A percentile compares a stretch with the other conserved stretches of the same genome.
Conservation (phyloP, 768 basidiomycete species). For the Baorangia bicolor region DNA sequence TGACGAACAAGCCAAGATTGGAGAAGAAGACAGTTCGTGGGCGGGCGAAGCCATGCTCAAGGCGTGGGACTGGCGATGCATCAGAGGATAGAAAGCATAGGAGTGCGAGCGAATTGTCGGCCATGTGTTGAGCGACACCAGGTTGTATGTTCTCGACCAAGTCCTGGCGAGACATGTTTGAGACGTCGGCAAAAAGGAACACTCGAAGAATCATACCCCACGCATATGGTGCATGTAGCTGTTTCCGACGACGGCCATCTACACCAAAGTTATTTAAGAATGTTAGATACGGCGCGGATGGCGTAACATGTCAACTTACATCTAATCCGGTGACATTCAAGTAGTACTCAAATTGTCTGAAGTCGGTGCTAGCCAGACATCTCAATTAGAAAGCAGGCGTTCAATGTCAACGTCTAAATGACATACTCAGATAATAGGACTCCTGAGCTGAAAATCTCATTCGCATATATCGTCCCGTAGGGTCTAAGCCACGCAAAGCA, state of each 20-base stretch:
- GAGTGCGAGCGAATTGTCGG: conserved; percentile 80
- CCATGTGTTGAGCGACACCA: conserved; percentile 90
- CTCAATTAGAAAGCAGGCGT: conserved; percentile 11
- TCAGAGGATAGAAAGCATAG: conserved; percentile 70
- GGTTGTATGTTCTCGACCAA: conserved; percentile 79
- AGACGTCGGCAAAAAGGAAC: not conserved
- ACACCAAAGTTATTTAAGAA: conserved; percentile 4
- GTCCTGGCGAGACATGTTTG: conserved; percentile 41
- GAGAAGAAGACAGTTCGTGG: conserved; percentile 80
- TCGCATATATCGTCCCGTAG: conserved; percentile 84
- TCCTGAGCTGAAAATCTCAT: conserved; percentile 91
- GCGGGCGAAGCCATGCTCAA: conserved; percentile 48
- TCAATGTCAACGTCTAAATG: not conserved
- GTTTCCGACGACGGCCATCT: conserved; percentile 92
- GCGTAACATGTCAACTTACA: conserved; percentile 43
- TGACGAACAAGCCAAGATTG: conserved; percentile 62
- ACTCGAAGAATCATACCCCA: conserved; percentile 47
- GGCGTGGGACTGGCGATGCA: conserved; percentile 64
- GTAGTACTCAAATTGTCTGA: conserved; percentile 90
- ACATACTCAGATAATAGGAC: conserved; percentile 84
- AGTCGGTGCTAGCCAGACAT: conserved; percentile 70
- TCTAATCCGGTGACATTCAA: conserved; percentile 90
- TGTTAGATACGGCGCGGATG: not conserved
- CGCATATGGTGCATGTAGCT: conserved; percentile 94
- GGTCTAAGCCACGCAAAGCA: conserved; percentile 46